Conservation (phyloP, 371 early-diverging fungal genomes). For the Mucor racemosus region DNA sequence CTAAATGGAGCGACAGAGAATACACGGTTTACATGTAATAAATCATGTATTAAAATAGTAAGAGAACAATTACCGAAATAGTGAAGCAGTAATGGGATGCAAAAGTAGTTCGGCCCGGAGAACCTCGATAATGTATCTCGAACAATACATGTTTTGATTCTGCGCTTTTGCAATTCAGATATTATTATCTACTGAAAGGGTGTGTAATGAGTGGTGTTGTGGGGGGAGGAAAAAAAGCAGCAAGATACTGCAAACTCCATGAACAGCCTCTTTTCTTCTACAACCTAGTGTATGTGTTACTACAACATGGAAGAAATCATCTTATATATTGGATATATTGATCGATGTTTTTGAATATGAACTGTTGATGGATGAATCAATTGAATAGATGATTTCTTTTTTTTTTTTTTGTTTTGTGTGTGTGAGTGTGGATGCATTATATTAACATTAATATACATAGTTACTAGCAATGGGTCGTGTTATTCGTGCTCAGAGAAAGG, state of each 20-base stretch:
- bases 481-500: slow-evolving; percentile 93
- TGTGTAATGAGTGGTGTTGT: too few species aligned
- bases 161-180: too few species aligned
- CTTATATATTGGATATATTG: slow-evolving; percentile 1
- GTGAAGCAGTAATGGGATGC: too few species aligned
- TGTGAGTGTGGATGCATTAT: not conserved
- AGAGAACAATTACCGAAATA: too few species aligned
- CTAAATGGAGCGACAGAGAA: too few species aligned
- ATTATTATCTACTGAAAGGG: too few species aligned
- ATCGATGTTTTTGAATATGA: not conserved
- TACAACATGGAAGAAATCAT: not conserved
- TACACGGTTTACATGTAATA: too few species aligned
- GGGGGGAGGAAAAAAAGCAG: slow-evolving; percentile 9
- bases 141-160: too few species aligned
- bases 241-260: not conserved
- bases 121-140: too few species aligned
- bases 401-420: not conserved
- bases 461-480: slow-evolving; percentile 67
- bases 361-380: not conserved
- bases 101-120: too few species aligned
- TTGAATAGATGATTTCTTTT: not conserved
- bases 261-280: slow-evolving; percentile 26
- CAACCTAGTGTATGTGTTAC: slow-evolving; percentile 23
- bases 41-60: too few species aligned
- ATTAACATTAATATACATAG: not conserved